Base-by-base conservation (phyloP, 331 rosid species). In the Erythrophleum ivorense region DNA sequence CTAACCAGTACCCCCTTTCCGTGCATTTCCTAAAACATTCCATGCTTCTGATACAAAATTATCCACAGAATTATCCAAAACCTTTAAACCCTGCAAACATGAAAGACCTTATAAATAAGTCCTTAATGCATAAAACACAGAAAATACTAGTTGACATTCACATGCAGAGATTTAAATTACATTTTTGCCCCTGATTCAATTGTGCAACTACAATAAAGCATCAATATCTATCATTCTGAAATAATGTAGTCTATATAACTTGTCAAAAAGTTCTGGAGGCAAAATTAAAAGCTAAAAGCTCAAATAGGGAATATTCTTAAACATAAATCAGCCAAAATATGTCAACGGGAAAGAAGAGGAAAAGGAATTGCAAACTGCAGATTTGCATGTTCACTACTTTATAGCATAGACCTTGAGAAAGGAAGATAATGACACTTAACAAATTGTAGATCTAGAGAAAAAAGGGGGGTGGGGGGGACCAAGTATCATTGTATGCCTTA, bases 21-120 rank as follows among this genome's bases (percentile, higher is more conserved):
- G 91, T 38, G 97, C 98, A 83, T 79, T 95, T 78, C 97, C 95
- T 69, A 95, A 86, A 49, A 95, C 94, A 73, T 80, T 89, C 98
- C 98, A 95, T 45, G 98, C 97, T 86, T 97, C 97, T 48, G 97
- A 90, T 68, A 97, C 97, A 79, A 95, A 87, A 85, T 86, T 95
- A 88, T 95, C 97, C 85, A 95, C 90, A 46, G 98, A 95, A 83
- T 78, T 88, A 86, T 95, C 98, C 75, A 95, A 85, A 80, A 81
- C 98, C 88, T 90, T 95, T 84, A 95, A 75, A 76, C 95, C 88
- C 98, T 95, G 84, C 68, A 82, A n/a, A 74, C 74, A 81, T 57
- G 19, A 36, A 78, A 43, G 58, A 77, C 53, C 65, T 57, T 43
- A 60, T 12, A 57, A 60, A 59, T 68, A 60, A 75, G 68, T 63